phyloP scores from a whole-genome alignment of 2,329 filamentous ascomycete species.

The Aspergillus sp. region DNA sequence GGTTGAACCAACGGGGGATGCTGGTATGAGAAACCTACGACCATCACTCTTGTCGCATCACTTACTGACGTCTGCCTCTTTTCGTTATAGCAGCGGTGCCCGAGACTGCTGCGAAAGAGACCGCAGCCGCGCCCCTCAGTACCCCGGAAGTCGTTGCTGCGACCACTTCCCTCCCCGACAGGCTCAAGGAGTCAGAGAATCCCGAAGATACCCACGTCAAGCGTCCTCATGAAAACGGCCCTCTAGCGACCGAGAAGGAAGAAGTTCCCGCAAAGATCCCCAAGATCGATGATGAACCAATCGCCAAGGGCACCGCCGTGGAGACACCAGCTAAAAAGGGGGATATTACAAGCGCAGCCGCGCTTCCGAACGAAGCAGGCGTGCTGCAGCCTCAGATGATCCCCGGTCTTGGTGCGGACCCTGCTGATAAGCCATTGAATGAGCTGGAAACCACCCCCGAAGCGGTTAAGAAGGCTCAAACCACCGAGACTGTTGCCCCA shows the following conservation, averaged over 20 bases:
- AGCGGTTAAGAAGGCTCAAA: neutral
- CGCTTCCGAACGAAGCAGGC: constrained; percentile 3
- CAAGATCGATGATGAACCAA: constrained; percentile 29
- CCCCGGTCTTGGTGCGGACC: constrained; percentile 20
- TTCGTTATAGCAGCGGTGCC: constrained; percentile 3
- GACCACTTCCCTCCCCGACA: constrained; percentile 19
- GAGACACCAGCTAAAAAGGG: constrained; percentile 7
- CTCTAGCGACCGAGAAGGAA: constrained; percentile 30
- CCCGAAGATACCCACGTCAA: constrained; percentile 27
- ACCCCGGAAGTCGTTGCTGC: constrained; percentile 11
- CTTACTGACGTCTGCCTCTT: constrained; percentile 1
- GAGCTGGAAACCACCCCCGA: constrained; percentile 15
- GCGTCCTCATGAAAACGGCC: constrained; percentile 37
- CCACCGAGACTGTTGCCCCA: constrained; percentile 6
- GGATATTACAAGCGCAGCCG: neutral
- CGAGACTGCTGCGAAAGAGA: neutral
- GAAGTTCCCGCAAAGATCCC: constrained; percentile 36
- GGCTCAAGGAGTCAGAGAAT: constrained; percentile 20
- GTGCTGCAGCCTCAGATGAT: constrained; percentile 21
- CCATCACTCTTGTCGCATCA: neutral
- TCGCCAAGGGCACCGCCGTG: constrained; percentile 1
- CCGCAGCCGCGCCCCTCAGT: constrained; percentile 10
- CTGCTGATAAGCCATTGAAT: constrained; percentile 13
- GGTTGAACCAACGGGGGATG: neutral
- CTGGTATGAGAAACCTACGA: constrained; percentile 3